These are phyloP conservation scores for Zasmidium citrigriseum DNA, from an alignment of 2,329 filamentous ascomycete genomes.

Conservation along the genomic window DNA sequence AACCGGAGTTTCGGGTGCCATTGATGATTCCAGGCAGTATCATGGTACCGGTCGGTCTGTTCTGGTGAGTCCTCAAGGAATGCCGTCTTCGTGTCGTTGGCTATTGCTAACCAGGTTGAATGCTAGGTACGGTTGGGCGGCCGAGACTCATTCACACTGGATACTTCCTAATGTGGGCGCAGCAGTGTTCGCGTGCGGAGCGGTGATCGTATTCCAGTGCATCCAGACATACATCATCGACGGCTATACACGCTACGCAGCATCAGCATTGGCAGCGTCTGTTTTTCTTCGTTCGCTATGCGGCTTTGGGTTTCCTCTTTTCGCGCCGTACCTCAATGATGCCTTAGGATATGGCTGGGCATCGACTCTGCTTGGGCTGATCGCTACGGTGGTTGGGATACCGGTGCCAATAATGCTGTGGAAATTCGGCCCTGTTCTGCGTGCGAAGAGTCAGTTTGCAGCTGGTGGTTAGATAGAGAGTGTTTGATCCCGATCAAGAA, in stretches of 20 bases:
- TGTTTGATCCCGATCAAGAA: too few species aligned
- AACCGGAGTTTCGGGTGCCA: too few species aligned
- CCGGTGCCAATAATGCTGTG: not conserved
- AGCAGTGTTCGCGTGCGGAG: constrained; percentile 11
- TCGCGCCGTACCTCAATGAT: constrained; percentile 44
- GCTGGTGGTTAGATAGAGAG: too few species aligned
- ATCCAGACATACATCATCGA: constrained; percentile 44
- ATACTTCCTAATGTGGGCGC: constrained; percentile 19
- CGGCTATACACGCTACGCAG: constrained; percentile 48
- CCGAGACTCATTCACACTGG: constrained; percentile 15
- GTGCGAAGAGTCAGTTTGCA: not conserved
- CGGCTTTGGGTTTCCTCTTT: constrained; percentile 53
- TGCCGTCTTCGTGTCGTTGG: not conserved
- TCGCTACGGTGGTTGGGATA: not conserved
- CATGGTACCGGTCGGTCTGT: not conserved
- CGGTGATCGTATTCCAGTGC: constrained; percentile 13
- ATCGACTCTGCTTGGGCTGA: not conserved
- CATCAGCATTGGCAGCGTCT: constrained; percentile 46
- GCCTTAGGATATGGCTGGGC: constrained; percentile 39
- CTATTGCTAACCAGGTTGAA: not conserved
- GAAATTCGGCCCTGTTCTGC: not conserved
- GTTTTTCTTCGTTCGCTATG: constrained; percentile 48
- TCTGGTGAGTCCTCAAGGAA: not conserved
- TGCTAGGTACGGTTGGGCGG: constrained; percentile 17
- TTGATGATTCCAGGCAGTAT: too few species aligned